Evolutionary conservation across 2,329 filamentous ascomycete genomes (phyloP).

Genomic region (Fusarium nodosum): DNA sequence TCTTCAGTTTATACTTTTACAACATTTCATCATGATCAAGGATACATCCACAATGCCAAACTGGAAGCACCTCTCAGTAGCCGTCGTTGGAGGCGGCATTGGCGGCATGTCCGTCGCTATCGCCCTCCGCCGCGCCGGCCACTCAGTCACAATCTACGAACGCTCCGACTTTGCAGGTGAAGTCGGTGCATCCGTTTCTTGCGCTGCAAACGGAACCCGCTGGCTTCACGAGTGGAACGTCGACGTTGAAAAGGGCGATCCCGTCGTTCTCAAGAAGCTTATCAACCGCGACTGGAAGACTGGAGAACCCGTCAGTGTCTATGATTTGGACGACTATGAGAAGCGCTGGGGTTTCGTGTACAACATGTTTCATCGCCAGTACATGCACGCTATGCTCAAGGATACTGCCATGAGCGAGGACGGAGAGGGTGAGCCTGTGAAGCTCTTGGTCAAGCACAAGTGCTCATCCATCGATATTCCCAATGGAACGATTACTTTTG

Average conservation of each 20-base stretch:
- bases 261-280: slow-evolving; percentile 73
- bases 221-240: slow-evolving; percentile 79
- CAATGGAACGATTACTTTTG: slow-evolving; percentile 64
- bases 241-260: slow-evolving; percentile 73
- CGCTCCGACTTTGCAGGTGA: slow-evolving; percentile 75
- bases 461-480: slow-evolving; percentile 67
- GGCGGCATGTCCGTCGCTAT: slow-evolving; percentile 63
- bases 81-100: slow-evolving; percentile 63
- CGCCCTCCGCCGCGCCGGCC: slow-evolving; percentile 62
- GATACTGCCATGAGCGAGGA: slow-evolving; percentile 69
- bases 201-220: slow-evolving; percentile 77
- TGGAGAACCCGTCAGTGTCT: slow-evolving; percentile 74
- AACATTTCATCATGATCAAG: slow-evolving; percentile 30
- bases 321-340: slow-evolving; percentile 74
- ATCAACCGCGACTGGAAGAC: slow-evolving; percentile 80
- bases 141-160: slow-evolving; percentile 73
- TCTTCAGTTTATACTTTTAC: neutral
- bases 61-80: slow-evolving; percentile 62
- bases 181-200: slow-evolving; percentile 75
- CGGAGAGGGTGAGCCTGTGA: slow-evolving; percentile 67
- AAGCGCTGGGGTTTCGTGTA: slow-evolving; percentile 74
- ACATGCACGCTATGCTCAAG: slow-evolving; percentile 77
- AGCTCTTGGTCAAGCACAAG: slow-evolving; percentile 68
- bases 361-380: slow-evolving; percentile 77
- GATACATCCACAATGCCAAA: slow-evolving; percentile 40